Conservation (phyloP, 139 green algal genomes). For the Chlamydomonas sp. region DNA sequence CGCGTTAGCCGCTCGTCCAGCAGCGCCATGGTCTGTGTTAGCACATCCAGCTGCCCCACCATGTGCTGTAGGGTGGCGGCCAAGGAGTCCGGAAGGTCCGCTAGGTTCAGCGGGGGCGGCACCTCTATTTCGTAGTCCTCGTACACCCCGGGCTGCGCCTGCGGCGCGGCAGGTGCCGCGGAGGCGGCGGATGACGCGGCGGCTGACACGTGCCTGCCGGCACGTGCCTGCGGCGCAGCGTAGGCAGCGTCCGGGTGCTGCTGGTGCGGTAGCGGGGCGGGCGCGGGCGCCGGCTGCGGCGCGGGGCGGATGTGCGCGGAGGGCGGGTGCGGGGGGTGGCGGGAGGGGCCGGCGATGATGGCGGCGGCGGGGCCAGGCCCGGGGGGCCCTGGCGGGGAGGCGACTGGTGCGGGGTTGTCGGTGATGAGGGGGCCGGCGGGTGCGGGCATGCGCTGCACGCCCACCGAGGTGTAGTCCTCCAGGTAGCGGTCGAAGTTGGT, state of each 20-base stretch:
- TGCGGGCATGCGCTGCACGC: constrained; percentile 29
- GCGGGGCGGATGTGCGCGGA: neutral
- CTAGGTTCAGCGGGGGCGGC: constrained; percentile 65
- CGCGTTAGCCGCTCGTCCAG: constrained; percentile 84
- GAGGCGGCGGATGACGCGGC: neutral
- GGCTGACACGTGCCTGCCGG: neutral
- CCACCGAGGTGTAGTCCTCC: constrained; percentile 63
- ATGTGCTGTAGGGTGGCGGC: constrained; percentile 80
- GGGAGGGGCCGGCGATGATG: neutral
- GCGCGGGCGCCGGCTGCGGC: neutral
- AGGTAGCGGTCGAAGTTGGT: constrained; percentile 90
- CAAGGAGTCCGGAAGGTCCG: constrained; percentile 67
- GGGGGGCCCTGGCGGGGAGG: neutral
- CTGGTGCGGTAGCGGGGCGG: neutral
- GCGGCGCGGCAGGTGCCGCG: neutral
- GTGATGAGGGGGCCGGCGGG: constrained; percentile 1
- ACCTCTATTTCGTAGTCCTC: constrained; percentile 57
- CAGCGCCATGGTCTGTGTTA: constrained; percentile 83
- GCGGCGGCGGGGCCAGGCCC: neutral
- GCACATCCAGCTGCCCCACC: constrained; percentile 80
- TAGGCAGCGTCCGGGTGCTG: neutral
- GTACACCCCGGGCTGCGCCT: neutral
- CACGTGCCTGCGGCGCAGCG: neutral
- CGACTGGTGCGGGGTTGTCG: neutral
- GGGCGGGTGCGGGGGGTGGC: neutral